Evolutionary conservation across 352 stramenopile genomes (phyloP).

Genomic region (Phytophthora palmivora): DNA sequence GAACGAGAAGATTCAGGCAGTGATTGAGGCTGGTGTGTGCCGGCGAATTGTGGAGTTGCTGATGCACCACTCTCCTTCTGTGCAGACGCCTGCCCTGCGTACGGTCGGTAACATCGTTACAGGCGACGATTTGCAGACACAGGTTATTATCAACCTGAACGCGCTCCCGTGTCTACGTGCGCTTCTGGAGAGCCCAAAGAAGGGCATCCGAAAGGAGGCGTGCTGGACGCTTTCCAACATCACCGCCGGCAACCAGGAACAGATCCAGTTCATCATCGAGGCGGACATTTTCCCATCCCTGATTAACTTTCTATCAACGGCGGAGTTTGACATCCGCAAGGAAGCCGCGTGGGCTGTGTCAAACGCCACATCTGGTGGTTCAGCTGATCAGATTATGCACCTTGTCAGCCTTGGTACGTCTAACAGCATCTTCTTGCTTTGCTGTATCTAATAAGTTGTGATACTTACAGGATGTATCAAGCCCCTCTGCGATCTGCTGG

Average conservation of each 20-base stretch:
- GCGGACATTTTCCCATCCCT: conserved; percentile 97
- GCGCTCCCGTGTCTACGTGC: conserved; percentile 96
- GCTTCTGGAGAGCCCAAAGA: conserved; percentile 96
- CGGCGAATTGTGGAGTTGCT: conserved; percentile 96
- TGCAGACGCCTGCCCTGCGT: conserved; percentile 85
- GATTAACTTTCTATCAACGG: conserved; percentile 96
- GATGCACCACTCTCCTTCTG: conserved; percentile 81
- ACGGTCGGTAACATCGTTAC: conserved; percentile 99
- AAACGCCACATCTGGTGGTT: conserved; percentile 97
- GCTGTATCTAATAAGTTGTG: conserved; percentile 16
- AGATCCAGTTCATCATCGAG: conserved; percentile 99
- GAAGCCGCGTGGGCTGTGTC: conserved; percentile 99
- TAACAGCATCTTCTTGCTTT: neutral
- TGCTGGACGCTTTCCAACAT: conserved; percentile 99
- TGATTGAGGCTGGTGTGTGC: conserved; percentile 98
- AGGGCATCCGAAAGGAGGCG: conserved; percentile 99
- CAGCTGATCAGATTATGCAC: conserved; percentile 96
- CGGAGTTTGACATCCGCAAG: conserved; percentile 99
- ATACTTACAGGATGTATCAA: conserved; percentile 91
- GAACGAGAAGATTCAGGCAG: conserved; percentile 99
- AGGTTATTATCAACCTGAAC: conserved; percentile 99
- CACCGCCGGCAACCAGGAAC: conserved; percentile 98
- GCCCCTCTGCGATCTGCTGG: conserved; percentile 97
- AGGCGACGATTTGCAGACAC: conserved; percentile 98
- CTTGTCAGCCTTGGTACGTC: conserved; percentile 93